Percentiles rank a stretch among this genome's conserved stretches.
These are phyloP conservation scores for Encephalitozoon cuniculi DNA, from an alignment of 371 early-diverging fungal genomes.

Conservation along the genomic window DNA sequence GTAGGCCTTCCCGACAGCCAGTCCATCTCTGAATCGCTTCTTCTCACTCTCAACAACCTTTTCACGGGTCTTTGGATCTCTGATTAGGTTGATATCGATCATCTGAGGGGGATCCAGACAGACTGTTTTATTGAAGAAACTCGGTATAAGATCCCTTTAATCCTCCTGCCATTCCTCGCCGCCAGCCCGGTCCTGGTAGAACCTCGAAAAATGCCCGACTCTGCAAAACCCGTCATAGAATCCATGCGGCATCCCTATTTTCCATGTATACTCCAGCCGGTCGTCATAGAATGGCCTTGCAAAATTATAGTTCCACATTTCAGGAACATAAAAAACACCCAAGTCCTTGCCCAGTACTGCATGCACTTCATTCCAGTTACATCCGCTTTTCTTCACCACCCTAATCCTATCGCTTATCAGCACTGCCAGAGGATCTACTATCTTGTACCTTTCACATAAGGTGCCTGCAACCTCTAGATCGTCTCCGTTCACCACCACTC, in stretches of 20 bases:
- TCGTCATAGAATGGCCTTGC: neutral
- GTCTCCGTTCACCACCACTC: neutral
- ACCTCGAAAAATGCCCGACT: slow-evolving; percentile 3
- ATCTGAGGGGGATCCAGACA: slow-evolving; percentile 12
- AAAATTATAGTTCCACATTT: slow-evolving; percentile 39
- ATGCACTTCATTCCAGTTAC: neutral
- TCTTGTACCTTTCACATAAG: neutral
- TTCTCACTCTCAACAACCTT: slow-evolving; percentile 46
- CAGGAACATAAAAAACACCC: neutral
- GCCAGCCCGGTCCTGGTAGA: neutral
- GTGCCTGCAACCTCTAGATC: neutral
- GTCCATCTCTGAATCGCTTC: slow-evolving; percentile 44
- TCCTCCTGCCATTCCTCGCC: neutral
- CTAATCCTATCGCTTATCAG: neutral
- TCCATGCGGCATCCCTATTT: slow-evolving; percentile 2
- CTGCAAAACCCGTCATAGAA: slow-evolving; percentile 27
- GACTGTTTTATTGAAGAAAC: neutral
- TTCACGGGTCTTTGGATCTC: slow-evolving; percentile 32
- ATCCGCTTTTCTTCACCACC: neutral
- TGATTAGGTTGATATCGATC: slow-evolving; percentile 48
- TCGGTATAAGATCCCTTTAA: neutral
- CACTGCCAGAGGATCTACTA: neutral
- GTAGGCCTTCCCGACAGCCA: slow-evolving; percentile 31
- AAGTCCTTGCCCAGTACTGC: neutral
- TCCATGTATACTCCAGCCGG: slow-evolving; percentile 2